phyloP scores from a whole-genome alignment of 768 basidiomycete species.

The Xanthoconium stramineum region DNA sequence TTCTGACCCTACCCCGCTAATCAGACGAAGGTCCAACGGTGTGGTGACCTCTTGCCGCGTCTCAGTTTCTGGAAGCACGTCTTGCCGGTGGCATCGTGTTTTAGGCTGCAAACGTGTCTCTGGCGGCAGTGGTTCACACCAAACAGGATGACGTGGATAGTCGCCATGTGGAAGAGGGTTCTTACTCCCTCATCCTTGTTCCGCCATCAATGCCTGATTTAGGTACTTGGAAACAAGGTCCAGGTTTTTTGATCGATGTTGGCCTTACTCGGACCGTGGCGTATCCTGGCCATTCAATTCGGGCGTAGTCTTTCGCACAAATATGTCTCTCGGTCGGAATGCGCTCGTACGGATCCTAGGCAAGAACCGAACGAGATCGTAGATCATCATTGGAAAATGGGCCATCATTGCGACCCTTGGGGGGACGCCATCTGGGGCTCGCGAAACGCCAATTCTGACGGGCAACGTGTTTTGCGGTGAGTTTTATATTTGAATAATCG shows the following conservation, averaged over 20 bases:
- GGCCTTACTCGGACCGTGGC: background rate
- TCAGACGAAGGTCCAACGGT: background rate
- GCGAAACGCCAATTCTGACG: background rate
- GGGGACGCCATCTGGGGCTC: background rate
- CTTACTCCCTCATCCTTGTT: slow-evolving; percentile 1
- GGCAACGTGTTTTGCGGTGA: slow-evolving; percentile 16
- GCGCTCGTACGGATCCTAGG: slow-evolving; percentile 7
- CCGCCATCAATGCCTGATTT: background rate
- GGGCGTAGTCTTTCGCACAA: background rate
- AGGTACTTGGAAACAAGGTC: background rate
- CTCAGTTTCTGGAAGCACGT: background rate
- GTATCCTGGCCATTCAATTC: background rate
- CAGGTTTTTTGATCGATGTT: slow-evolving; percentile 11
- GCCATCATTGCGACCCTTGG: slow-evolving; percentile 7
- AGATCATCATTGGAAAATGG: background rate
- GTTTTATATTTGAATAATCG: slow-evolving; percentile 8
- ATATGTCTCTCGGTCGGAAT: slow-evolving; percentile 1
- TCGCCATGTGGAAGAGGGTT: background rate
- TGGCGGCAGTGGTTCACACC: background rate
- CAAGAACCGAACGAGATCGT: background rate
- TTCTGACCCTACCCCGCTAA: background rate
- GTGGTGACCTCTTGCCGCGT: background rate
- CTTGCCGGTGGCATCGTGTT: background rate
- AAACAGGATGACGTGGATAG: background rate
- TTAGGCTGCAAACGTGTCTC: background rate